Evolutionary conservation across 2,329 filamentous ascomycete species (phyloP).

Genomic region (Plenodomus biglobosus): DNA sequence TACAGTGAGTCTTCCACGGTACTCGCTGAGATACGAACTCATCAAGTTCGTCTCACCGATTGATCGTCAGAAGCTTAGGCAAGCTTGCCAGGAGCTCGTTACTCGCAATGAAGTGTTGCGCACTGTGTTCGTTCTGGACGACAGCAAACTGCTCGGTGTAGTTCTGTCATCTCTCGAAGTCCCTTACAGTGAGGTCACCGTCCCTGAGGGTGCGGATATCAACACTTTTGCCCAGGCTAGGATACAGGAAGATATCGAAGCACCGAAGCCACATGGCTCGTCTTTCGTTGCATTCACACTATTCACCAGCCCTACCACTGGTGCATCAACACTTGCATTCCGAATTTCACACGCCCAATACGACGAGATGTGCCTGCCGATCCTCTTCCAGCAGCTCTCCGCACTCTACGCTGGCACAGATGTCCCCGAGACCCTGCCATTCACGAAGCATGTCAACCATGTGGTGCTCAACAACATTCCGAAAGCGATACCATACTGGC

Average conservation of each 20-base stretch:
- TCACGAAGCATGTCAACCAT: slow-evolving; percentile 51
- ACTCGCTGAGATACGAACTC: slow-evolving; percentile 65
- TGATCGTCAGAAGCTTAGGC: slow-evolving; percentile 52
- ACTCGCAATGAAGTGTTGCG: slow-evolving; percentile 64
- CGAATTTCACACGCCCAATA: slow-evolving; percentile 70
- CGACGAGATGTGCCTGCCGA: slow-evolving; percentile 66
- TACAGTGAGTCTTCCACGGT: slow-evolving; percentile 60
- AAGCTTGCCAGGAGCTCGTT: slow-evolving; percentile 59
- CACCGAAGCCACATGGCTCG: slow-evolving; percentile 59
- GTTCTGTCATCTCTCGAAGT: slow-evolving; percentile 59
- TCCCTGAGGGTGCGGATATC: slow-evolving; percentile 52
- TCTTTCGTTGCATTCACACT: slow-evolving; percentile 44
- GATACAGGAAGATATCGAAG: slow-evolving; percentile 59
- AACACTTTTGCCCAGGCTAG: slow-evolving; percentile 57
- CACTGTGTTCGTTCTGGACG: slow-evolving; percentile 61
- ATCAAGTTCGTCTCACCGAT: slow-evolving; percentile 61
- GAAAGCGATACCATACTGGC: slow-evolving; percentile 62
- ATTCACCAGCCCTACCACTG: slow-evolving; percentile 62
- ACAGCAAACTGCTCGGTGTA: slow-evolving; percentile 57
- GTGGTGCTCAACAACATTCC: slow-evolving; percentile 45
- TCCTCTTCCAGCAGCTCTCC: slow-evolving; percentile 63
- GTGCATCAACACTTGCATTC: slow-evolving; percentile 55
- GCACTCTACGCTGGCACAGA: slow-evolving; percentile 51
- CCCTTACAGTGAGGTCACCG: slow-evolving; percentile 47
- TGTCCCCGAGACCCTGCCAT: slow-evolving; percentile 42